Conservation (phyloP, 768 basidiomycete genomes). For the Cystoderma amianthinum region DNA sequence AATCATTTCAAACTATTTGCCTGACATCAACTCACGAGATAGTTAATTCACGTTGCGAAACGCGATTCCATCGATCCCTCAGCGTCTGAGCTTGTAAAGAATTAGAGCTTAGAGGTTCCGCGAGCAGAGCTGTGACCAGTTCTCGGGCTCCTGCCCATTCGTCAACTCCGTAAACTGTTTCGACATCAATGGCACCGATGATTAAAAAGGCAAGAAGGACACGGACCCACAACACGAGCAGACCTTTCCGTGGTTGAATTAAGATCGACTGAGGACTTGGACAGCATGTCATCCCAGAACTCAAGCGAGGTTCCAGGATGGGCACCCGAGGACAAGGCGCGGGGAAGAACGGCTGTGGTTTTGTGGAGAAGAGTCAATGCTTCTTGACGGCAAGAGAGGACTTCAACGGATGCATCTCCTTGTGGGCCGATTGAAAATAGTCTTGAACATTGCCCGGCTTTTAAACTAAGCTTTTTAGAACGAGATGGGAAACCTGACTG, state of each 20-base stretch:
- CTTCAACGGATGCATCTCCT: not conserved
- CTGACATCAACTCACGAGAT: conserved; percentile 28
- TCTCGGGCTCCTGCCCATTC: conserved; percentile 46
- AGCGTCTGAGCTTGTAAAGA: conserved; percentile 31
- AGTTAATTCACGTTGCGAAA: conserved; percentile 18
- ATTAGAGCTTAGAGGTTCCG: conserved; percentile 63
- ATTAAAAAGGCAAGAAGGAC: conserved; percentile 2
- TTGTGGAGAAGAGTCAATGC: conserved; percentile 44
- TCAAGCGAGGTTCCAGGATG: conserved; percentile 17
- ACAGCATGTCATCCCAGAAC: conserved; percentile 42
- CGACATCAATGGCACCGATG: not conserved
- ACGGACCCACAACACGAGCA: conserved; percentile 44
- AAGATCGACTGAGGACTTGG: conserved; percentile 25
- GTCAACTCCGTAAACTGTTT: conserved; percentile 54
- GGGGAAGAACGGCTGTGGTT: conserved; percentile 37
- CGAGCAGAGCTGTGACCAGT: conserved; percentile 63
- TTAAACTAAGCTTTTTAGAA: no score
- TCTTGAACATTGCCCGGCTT: not conserved
- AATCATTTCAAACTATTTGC: no score
- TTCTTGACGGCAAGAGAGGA: conserved; percentile 12
- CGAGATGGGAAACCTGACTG: no score
- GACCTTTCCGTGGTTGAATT: conserved; percentile 21
- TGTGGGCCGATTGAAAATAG: not conserved
- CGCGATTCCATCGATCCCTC: conserved; percentile 40
- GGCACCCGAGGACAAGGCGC: conserved; percentile 14